Percentiles rank a stretch among this genome's conserved stretches.
These are phyloP conservation scores for Stylonectria norvegica DNA, from an alignment of 2,329 filamentous ascomycete species.

Conservation along the genomic window DNA sequence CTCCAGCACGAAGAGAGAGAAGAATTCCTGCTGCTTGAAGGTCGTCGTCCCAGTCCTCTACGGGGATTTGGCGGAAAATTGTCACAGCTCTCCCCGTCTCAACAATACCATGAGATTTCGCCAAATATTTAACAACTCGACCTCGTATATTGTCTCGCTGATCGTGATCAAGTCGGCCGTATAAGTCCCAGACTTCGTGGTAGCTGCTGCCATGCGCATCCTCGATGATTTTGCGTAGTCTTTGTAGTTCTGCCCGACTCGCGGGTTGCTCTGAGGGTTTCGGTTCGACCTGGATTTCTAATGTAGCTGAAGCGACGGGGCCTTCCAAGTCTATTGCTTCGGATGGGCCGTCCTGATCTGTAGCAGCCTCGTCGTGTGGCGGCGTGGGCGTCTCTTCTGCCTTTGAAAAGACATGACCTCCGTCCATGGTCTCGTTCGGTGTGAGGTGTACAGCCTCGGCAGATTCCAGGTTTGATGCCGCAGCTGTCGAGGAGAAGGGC, in stretches of 20 bases:
- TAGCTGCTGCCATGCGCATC: slow-evolving; percentile 27
- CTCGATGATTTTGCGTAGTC: slow-evolving; percentile 22
- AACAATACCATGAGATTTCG: slow-evolving; percentile 39
- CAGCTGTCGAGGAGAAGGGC: slow-evolving; percentile 26
- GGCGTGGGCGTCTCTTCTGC: too few relatives aligned
- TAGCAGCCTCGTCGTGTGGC: too few relatives aligned
- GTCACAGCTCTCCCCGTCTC: slow-evolving; percentile 45
- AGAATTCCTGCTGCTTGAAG: slow-evolving; percentile 40
- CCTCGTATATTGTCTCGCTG: slow-evolving; percentile 29
- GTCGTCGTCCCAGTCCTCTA: slow-evolving; percentile 38
- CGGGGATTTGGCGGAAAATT: slow-evolving; percentile 39
- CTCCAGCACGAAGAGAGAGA: slow-evolving; percentile 40
- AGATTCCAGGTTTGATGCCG: slow-evolving; percentile 6
- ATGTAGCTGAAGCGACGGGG: too few relatives aligned
- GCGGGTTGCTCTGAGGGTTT: background rate
- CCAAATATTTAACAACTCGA: slow-evolving; percentile 40
- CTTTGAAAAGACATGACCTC: too few relatives aligned
- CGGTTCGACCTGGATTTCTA: too few relatives aligned
- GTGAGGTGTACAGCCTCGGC: too few relatives aligned
- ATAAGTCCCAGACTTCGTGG: slow-evolving; percentile 44
- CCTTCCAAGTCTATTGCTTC: too few relatives aligned
- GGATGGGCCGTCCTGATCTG: too few relatives aligned
- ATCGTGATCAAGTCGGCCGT: slow-evolving; percentile 34
- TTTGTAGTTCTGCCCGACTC: slow-evolving; percentile 1
- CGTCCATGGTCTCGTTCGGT: too few relatives aligned